Evolutionary conservation across 805 yeast genomes (phyloP), one percentile per base, ranked within the genome.

Genomic region (Barnettozyma sp.): DNA sequence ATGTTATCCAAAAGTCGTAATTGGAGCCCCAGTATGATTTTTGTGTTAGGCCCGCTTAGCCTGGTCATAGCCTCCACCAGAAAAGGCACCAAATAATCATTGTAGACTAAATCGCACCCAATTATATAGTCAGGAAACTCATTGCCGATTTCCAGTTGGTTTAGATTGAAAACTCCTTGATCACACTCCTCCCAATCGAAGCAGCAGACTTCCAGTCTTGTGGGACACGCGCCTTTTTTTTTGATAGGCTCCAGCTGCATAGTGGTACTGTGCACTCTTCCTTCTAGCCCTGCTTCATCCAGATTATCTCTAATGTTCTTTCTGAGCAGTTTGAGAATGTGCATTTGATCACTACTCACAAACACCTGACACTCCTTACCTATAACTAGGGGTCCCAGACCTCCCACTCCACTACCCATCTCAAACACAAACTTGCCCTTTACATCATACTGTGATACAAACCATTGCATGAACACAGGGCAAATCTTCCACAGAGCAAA

Each of bases 81-180:
- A 38, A 56, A 66, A 0, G 68, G 69, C 4, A 78, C 65, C 28
- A 80, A 55, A 44, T 60, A 78, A 36, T 73, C 80, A 47, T 79
- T 79, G 57, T 79, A 79, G 4, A 79, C 65, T 6, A 83, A 71
- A 49, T 79, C 87, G 46, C 79, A 73, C 0, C 82, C 82, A 8
- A 79, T 48, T 5, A 79, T 59, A 28, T 65, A 55, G 40, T 72
- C 79, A 0, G 74, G 71, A 15, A 26, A 22, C 3, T 22, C 26
- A 1, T 27, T 33, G 1, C 28, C 41, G 0, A 36, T 34, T 11
- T 24, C 37, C 2, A 52, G 7, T 8, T 46, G 38, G 11, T 29
- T 30, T 9, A 62, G 36, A 12, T 48, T 54, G 15, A 39, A 38
- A 19, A 50, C 15, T 0, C 71, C 75, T 12, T 43, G 44, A 0